Conservation (phyloP, 2,329 filamentous ascomycete genomes). For the Diplodia sapinea region DNA sequence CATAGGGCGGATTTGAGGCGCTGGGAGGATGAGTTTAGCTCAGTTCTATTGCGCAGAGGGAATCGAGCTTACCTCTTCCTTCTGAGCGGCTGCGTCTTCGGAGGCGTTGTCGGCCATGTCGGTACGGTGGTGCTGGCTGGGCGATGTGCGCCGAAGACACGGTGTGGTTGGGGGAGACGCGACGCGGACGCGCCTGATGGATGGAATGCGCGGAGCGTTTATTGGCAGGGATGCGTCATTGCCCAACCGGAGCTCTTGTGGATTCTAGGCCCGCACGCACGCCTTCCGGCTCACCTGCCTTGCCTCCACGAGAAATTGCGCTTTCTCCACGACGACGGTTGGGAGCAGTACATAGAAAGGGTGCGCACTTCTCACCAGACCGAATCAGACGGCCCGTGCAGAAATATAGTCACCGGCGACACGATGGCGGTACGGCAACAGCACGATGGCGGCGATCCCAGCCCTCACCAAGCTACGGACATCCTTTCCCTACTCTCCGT, state of each 20-base stretch:
- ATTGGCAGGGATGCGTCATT: slow-evolving; percentile 11
- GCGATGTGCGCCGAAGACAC: neutral
- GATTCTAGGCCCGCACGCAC: neutral
- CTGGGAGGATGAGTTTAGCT: slow-evolving; percentile 46
- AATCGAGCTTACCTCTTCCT: slow-evolving; percentile 41
- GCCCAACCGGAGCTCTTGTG: neutral
- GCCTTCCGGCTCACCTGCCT: neutral
- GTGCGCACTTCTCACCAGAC: neutral
- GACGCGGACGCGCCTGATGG: slow-evolving; percentile 25
- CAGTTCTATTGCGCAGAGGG: neutral
- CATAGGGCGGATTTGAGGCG: slow-evolving; percentile 52
- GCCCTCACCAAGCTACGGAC: slow-evolving; percentile 17
- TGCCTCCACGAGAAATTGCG: slow-evolving; percentile 3
- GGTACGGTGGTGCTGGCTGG: neutral
- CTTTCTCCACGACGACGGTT: neutral
- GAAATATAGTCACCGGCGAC: neutral
- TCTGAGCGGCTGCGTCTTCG: slow-evolving; percentile 37
- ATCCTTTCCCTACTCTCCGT: slow-evolving; percentile 38
- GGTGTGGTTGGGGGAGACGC: slow-evolving; percentile 16
- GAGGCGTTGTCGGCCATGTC: slow-evolving; percentile 32
- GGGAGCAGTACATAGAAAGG: neutral
- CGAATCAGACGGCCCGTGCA: neutral
- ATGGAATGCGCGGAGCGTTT: slow-evolving; percentile 1
- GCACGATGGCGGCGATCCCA: slow-evolving; percentile 3
- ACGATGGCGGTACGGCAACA: slow-evolving; percentile 5